Conservation (phyloP, 169 alveolate genomes). For the Pseudocohnilembus persalinus region DNA sequence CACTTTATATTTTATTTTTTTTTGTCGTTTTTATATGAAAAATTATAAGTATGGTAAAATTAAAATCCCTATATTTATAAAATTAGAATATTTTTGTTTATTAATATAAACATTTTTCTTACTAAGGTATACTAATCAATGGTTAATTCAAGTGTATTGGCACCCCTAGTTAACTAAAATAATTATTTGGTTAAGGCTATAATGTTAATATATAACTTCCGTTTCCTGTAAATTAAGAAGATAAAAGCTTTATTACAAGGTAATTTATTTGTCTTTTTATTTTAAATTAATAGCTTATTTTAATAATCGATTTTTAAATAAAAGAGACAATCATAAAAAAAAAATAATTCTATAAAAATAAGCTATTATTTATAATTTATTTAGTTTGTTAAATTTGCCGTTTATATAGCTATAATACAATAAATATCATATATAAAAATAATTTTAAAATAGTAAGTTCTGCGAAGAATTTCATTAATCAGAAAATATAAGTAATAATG, state of each 20-base stretch:
- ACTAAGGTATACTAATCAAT: slow-evolving; percentile 60
- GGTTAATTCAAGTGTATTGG: slow-evolving; percentile 74
- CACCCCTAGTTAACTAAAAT: slow-evolving; percentile 65
- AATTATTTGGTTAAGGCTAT: slow-evolving; percentile 71
- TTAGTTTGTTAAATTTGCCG: no score
- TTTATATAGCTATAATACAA: no score
- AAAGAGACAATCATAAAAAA: background rate
- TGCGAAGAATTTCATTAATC: slow-evolving; percentile 4
- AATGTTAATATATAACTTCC: background rate
- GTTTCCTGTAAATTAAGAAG: background rate
- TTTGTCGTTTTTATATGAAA: no score
- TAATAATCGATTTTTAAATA: background rate
- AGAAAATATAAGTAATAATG: background rate
- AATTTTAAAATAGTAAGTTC: background rate
- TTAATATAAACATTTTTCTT: no score
- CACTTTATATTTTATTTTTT: no score
- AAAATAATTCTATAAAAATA: no score
- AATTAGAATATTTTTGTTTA: no score
- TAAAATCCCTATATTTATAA: no score
- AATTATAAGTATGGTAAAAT: no score
- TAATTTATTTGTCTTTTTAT: background rate
- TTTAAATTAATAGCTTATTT: background rate
- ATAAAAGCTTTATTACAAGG: slow-evolving; percentile 7
- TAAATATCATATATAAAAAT: no score
- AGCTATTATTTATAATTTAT: no score